phyloP scores from a whole-genome alignment of 1,139 yeast genomes.

The Geotrichum candidum region DNA sequence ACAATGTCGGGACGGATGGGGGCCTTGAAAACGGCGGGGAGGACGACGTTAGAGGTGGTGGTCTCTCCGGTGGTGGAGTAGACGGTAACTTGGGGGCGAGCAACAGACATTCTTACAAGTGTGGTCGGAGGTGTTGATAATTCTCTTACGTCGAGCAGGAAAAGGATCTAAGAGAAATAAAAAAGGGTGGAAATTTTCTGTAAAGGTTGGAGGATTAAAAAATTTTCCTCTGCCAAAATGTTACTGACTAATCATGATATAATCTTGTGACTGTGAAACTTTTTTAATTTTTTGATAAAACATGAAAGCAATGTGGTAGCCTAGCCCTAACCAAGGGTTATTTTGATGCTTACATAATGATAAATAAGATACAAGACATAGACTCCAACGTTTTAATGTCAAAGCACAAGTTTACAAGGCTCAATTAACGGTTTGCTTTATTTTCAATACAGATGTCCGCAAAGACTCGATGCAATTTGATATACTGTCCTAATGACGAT shows the following conservation, averaged over 20 bases:
- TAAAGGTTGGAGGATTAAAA: neutral
- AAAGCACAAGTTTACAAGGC: too few relatives aligned
- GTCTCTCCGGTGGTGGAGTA: slow-evolving; percentile 84
- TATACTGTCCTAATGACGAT: neutral
- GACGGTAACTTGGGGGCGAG: slow-evolving; percentile 96
- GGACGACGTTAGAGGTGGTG: slow-evolving; percentile 76
- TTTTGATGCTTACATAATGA: neutral
- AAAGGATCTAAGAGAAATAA: neutral
- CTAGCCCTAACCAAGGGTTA: neutral
- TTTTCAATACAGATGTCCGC: too few relatives aligned
- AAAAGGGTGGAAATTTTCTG: neutral
- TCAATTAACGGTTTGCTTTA: too few relatives aligned
- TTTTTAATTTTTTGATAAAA: neutral
- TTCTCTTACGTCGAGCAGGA: slow-evolving; percentile 6
- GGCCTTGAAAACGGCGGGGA: slow-evolving; percentile 98
- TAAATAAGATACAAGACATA: too few relatives aligned
- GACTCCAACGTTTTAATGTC: too few relatives aligned
- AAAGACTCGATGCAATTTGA: too few relatives aligned
- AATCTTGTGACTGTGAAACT: slow-evolving; percentile 5
- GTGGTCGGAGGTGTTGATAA: slow-evolving; percentile 6
- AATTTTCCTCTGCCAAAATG: neutral
- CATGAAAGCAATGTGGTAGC: neutral
- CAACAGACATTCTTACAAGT: slow-evolving; percentile 50
- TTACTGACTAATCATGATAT: neutral
- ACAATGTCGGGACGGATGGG: slow-evolving; percentile 99